phyloP scores from a whole-genome alignment of 202 grass and related monocot species.

The Musa balbisiana region DNA sequence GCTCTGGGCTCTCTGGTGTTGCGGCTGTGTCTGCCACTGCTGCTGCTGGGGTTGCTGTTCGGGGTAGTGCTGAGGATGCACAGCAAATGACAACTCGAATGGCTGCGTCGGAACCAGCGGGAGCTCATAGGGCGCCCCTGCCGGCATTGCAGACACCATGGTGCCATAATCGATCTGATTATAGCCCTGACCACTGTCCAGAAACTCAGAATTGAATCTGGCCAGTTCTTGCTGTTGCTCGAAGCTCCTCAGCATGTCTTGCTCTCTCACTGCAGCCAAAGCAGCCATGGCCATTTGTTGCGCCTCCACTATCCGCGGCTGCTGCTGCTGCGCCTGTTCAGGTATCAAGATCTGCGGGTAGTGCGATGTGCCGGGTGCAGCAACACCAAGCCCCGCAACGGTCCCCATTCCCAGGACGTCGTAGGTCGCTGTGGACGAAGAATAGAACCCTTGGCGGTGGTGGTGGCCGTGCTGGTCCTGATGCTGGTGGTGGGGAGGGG shows the following conservation, averaged over 20 bases:
- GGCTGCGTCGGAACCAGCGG: neutral
- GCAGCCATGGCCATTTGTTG: neutral
- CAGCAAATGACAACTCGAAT: neutral
- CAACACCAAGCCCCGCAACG: neutral
- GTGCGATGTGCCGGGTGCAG: too few relatives aligned
- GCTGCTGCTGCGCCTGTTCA: neutral
- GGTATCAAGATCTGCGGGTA: neutral
- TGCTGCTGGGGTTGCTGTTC: neutral
- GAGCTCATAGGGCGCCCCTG: too few relatives aligned
- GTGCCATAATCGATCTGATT: neutral
- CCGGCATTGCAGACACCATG: neutral
- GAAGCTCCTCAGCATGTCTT: neutral
- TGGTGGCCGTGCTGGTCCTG: neutral
- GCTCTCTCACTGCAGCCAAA: neutral
- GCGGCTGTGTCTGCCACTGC: neutral
- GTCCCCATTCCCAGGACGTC: neutral
- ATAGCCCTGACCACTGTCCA: neutral
- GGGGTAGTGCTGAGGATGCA: neutral
- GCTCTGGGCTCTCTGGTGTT: neutral
- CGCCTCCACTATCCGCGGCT: neutral
- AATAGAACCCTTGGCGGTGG: neutral
- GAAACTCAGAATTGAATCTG: neutral
- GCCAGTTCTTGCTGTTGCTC: neutral
- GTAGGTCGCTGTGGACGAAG: neutral
- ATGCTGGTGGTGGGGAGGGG: neutral